Evolutionary conservation across 208 protist genomes (phyloP).

Genomic region (Wallacemonas sp.): DNA sequence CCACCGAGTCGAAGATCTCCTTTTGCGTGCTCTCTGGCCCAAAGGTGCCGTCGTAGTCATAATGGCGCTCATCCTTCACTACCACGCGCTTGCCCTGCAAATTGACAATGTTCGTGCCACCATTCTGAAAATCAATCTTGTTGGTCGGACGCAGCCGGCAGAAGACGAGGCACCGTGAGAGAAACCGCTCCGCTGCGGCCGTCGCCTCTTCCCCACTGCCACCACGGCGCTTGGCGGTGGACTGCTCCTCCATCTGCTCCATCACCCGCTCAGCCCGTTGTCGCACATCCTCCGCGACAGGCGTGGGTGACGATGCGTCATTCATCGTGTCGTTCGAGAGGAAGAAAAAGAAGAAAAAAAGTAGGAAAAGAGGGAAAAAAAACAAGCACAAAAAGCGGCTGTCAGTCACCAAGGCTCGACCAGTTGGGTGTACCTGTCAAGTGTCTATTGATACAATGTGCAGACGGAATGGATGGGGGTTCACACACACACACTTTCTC

Average conservation of each 20-base stretch:
- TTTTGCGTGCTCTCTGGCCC: constrained; percentile 62
- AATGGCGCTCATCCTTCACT: constrained; percentile 81
- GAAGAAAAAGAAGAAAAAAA: neutral
- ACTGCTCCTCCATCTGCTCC: constrained; percentile 23
- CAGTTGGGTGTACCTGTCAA: too few relatives aligned
- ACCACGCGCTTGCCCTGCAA: constrained; percentile 56
- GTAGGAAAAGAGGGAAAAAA: too few relatives aligned
- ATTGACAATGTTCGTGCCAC: constrained; percentile 56
- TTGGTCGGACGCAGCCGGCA: constrained; percentile 74
- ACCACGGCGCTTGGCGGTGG: neutral
- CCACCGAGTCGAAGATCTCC: constrained; percentile 80
- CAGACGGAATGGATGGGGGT: too few relatives aligned
- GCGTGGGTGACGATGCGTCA: neutral
- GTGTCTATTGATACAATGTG: too few relatives aligned
- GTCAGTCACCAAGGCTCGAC: too few relatives aligned
- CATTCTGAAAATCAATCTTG: constrained; percentile 72
- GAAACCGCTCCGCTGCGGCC: constrained; percentile 7
- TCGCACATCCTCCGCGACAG: constrained; percentile 12
- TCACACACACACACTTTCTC: too few relatives aligned
- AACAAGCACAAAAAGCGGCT: too few relatives aligned
- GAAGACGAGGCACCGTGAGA: constrained; percentile 82
- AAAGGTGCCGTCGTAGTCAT: constrained; percentile 88
- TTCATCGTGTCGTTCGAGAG: neutral
- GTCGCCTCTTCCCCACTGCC: neutral
- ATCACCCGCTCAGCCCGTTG: constrained; percentile 1